A percentile compares a stretch with the other conserved stretches of the same genome.
These are phyloP conservation scores for Citeromyces nyonsensis DNA, from an alignment of 805 yeast species.

Conservation along the genomic window DNA sequence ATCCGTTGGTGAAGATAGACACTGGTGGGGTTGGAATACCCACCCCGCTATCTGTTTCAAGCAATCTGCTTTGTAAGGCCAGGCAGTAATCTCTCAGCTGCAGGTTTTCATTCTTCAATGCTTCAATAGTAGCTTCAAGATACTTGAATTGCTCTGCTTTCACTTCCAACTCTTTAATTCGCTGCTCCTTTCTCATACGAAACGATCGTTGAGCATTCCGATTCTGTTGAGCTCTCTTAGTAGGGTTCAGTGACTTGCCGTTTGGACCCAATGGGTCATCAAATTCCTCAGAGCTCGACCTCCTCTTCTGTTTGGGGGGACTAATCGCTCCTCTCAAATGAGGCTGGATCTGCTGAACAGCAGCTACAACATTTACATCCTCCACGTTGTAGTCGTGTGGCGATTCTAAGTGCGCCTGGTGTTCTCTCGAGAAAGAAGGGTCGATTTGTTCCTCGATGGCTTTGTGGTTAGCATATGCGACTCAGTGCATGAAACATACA, in stretches of 20 bases:
- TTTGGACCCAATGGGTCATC: neutral
- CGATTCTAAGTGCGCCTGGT: neutral
- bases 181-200: slow-evolving; percentile 68
- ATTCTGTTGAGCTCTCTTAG: slow-evolving; percentile 86
- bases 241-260: slow-evolving; percentile 23
- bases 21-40: slow-evolving; percentile 3
- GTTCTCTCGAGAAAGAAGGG: slow-evolving; percentile 1
- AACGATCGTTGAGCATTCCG: slow-evolving; percentile 87
- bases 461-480: no score
- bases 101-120: slow-evolving; percentile 53
- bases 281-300: no score
- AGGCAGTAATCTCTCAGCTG: slow-evolving; percentile 60
- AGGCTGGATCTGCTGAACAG: slow-evolving; percentile 1
- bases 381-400: neutral
- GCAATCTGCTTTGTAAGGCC: slow-evolving; percentile 51
- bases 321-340: neutral
- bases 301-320: neutral
- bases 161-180: slow-evolving; percentile 65
- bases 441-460: slow-evolving; percentile 1
- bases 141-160: slow-evolving; percentile 48
- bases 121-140: slow-evolving; percentile 50
- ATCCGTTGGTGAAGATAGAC: slow-evolving; percentile 1
- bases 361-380: slow-evolving; percentile 1
- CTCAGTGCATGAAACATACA: no score
- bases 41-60: slow-evolving; percentile 24